phyloP scores from a whole-genome alignment of 805 yeast genomes.

The Kluyveromyces dobzhanskii region DNA sequence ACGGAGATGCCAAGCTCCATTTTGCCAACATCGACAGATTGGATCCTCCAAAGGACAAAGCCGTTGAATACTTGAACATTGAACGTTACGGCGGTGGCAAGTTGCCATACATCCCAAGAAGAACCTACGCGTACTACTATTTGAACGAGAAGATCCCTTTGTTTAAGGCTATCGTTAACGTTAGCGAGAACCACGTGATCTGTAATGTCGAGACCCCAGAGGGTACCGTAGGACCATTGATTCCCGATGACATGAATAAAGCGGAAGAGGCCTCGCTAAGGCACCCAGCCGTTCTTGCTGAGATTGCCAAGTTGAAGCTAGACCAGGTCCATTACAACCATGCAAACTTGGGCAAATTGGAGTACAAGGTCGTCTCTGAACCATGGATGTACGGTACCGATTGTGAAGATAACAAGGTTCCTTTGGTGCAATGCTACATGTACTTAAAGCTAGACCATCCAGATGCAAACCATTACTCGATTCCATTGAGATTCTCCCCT shows the following conservation, averaged over 20 bases:
- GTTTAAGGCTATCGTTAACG: conserved; percentile 66
- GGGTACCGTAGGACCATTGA: conserved; percentile 63
- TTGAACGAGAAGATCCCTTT: conserved; percentile 40
- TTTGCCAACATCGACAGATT: conserved; percentile 58
- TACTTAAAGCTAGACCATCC: conserved; percentile 61
- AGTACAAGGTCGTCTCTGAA: conserved; percentile 45
- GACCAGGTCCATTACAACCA: conserved; percentile 36
- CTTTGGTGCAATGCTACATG: conserved; percentile 67
- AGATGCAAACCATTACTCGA: conserved; percentile 68
- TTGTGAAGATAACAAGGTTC: conserved; percentile 42
- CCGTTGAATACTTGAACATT: conserved; percentile 59
- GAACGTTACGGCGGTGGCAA: conserved; percentile 46
- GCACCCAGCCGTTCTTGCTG: conserved; percentile 55
- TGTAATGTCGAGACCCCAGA: conserved; percentile 47
- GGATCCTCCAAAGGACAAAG: conserved; percentile 73
- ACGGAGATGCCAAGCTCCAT: conserved; percentile 47
- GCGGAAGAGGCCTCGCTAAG: conserved; percentile 42
- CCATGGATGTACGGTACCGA: conserved; percentile 88
- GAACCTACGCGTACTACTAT: conserved; percentile 62
- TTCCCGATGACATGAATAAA: conserved; percentile 53
- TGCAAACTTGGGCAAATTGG: conserved; percentile 15
- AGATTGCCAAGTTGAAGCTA: conserved; percentile 56
- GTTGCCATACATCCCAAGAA: conserved; percentile 57
- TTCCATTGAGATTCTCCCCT: conserved; percentile 66
- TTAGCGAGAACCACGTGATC: conserved; percentile 52